These are phyloP conservation scores for Colletotrichum cordylinicola DNA, from an alignment of 2,329 filamentous ascomycete species.

Conservation along the genomic window DNA sequence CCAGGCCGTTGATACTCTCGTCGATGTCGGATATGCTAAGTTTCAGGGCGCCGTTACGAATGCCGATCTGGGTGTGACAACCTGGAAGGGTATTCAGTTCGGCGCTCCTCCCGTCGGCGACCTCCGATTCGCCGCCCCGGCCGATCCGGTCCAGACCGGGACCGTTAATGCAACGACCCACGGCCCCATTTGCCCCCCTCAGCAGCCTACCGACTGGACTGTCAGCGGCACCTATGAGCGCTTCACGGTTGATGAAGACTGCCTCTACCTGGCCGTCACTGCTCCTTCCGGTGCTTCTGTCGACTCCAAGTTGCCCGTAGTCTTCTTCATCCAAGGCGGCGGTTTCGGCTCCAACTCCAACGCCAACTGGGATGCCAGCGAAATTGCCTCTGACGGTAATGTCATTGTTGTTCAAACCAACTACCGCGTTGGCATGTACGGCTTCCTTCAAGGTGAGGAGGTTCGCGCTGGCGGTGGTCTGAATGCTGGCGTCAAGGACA, in stretches of 20 bases:
- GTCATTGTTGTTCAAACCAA: constrained; percentile 77
- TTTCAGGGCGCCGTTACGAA: constrained; percentile 58
- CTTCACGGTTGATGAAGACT: constrained; percentile 61
- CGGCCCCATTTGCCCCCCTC: constrained; percentile 34
- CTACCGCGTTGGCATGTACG: constrained; percentile 77
- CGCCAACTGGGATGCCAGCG: constrained; percentile 63
- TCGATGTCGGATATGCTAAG: constrained; percentile 71
- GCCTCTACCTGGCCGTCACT: constrained; percentile 71
- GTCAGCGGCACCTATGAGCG: constrained; percentile 4
- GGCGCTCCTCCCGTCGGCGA: constrained; percentile 71
- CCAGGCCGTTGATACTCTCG: constrained; percentile 36
- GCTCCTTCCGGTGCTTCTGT: constrained; percentile 59
- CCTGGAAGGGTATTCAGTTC: constrained; percentile 80
- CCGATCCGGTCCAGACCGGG: constrained; percentile 51
- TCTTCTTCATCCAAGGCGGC: constrained; percentile 63
- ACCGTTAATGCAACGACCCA: constrained; percentile 55
- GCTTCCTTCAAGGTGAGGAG: constrained; percentile 61
- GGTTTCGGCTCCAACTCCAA: constrained; percentile 60
- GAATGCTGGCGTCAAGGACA: constrained; percentile 22
- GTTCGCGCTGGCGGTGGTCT: constrained; percentile 14
- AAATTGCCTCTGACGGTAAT: constrained; percentile 62
- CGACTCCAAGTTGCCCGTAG: constrained; percentile 66
- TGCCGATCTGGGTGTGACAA: constrained; percentile 60
- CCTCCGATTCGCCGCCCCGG: constrained; percentile 71
- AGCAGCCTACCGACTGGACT: constrained; percentile 26